Base-by-base conservation (phyloP, 2,329 filamentous ascomycete species). In the Fusarium siculi region DNA sequence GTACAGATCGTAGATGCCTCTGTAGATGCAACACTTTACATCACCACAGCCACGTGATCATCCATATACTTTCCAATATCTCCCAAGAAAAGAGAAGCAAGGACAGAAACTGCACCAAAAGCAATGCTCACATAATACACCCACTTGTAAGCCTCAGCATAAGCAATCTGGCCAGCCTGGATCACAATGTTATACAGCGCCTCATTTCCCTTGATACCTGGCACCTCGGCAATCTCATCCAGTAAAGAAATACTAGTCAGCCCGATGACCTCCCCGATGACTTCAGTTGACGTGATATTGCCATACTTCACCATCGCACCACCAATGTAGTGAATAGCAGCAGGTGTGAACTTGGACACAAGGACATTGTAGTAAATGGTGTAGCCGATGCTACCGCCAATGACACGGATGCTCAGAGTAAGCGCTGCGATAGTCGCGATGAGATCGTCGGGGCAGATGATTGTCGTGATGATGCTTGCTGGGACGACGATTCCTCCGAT, bases 101-200 rank as follows among this genome's bases (percentile, higher is more conserved):
- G 19, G 2, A 54, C 36, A 4, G 50, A 40, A 40, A 54, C 50
- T 2, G 1, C 34, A 28, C 50, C 50, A 50, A n/a, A n/a, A 0
- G 53, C 53, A 44, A 44, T 56, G 18, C 53, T 56, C 28, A 56
- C 42, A 52, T 70, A 50, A 50, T 60, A 15, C n/a, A 53, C 30
- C 46, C 36, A 40, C 19, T 54, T 54, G 37, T 44, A 68, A 12
- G 63, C 65, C 16, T 68, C 43, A 3, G 68, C 34, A n/a, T n/a
- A 54, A n/a, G 50, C 50, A 54, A 42, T 40, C 50, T 54, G 50
- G 19, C 50, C 50, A 54, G 50, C 50, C 23, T 40, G 19, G 19
- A 54, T 42, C 14, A 54, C 36, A 54, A 42, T n/a, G 15, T 54
- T 40, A 14, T 54, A 54, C 25, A 54, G 1, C 7, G 50, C 36